Percentiles rank a stretch among this genome's conserved stretches.
Evolutionary conservation across 805 yeast species (phyloP).

Genomic region (Millerozyma miso): DNA sequence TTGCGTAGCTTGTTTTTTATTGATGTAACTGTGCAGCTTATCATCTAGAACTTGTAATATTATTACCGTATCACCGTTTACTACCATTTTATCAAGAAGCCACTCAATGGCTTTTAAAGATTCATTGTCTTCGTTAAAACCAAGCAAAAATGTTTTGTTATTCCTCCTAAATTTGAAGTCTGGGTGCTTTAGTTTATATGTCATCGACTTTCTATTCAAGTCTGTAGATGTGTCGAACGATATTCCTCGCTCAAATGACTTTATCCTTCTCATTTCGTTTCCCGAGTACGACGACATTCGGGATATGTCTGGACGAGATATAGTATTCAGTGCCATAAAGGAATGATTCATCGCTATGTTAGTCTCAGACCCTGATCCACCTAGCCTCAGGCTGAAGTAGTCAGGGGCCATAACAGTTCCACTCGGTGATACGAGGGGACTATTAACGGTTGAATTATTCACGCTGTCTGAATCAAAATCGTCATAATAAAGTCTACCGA

Average conservation of each 20-base stretch:
- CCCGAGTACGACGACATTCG: constrained; percentile 5
- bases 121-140: constrained; percentile 35
- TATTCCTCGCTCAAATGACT: constrained; percentile 34
- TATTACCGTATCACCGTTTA: constrained; percentile 41
- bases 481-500: constrained; percentile 41
- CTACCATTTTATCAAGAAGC: constrained; percentile 41
- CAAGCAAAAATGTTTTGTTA: constrained; percentile 39
- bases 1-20: constrained; percentile 24
- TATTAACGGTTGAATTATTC: constrained; percentile 16
- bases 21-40: constrained; percentile 23
- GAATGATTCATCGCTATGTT: not conserved
- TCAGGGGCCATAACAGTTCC: constrained; percentile 7
- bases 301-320: not conserved
- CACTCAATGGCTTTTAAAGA: constrained; percentile 39
- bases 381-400: constrained; percentile 8
- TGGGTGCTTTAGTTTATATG: constrained; percentile 39
- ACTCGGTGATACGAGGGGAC: constrained; percentile 14
- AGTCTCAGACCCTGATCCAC: not conserved
- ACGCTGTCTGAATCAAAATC: constrained; percentile 35
- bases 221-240: constrained; percentile 37
- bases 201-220: constrained; percentile 30
- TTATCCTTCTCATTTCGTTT: constrained; percentile 8
- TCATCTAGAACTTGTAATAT: constrained; percentile 40
- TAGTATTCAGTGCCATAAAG: not conserved
- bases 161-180: constrained; percentile 41